These are phyloP conservation scores for Phlyctochytrium bullatum DNA, from an alignment of 192 early-diverging fungal species.

Conservation along the genomic window DNA sequence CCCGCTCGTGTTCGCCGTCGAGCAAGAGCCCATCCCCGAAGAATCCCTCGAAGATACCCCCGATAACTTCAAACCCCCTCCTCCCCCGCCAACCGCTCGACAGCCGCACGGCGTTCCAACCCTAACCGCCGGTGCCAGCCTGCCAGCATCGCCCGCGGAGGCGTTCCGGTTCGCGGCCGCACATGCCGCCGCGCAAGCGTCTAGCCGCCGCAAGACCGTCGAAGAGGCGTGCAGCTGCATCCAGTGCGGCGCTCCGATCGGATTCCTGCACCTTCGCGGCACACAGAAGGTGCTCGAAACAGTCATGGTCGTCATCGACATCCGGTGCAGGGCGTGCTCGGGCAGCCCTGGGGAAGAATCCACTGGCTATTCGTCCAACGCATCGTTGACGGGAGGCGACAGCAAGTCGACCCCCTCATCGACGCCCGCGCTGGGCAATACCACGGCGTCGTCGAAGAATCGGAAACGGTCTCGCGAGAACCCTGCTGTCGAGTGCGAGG, in stretches of 20 bases:
- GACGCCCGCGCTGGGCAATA: background rate
- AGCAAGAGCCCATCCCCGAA: background rate
- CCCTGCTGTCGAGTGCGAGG: background rate
- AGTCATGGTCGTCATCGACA: slow-evolving; percentile 4
- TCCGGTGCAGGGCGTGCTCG: slow-evolving; percentile 15
- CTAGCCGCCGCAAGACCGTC: slow-evolving; percentile 20
- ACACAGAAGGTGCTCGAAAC: slow-evolving; percentile 20
- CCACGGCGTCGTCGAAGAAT: background rate
- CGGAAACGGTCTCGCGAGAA: background rate
- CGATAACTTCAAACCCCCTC: background rate
- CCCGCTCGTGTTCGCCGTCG: background rate
- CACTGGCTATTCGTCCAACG: background rate
- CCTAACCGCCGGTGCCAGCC: too few species aligned
- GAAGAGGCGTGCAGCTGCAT: slow-evolving; percentile 24
- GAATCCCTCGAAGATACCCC: background rate
- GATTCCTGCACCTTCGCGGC: slow-evolving; percentile 22
- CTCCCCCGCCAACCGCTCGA: too few species aligned
- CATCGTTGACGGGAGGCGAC: background rate
- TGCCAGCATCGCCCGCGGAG: background rate
- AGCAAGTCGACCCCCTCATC: background rate
- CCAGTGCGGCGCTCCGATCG: slow-evolving; percentile 10
- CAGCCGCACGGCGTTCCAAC: too few species aligned
- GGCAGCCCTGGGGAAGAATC: background rate
- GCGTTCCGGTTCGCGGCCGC: background rate
- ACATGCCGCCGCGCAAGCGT: slow-evolving; percentile 26